Base-by-base conservation (phyloP, 352 stramenopile species). In the Globisporangium acanthophoron region DNA sequence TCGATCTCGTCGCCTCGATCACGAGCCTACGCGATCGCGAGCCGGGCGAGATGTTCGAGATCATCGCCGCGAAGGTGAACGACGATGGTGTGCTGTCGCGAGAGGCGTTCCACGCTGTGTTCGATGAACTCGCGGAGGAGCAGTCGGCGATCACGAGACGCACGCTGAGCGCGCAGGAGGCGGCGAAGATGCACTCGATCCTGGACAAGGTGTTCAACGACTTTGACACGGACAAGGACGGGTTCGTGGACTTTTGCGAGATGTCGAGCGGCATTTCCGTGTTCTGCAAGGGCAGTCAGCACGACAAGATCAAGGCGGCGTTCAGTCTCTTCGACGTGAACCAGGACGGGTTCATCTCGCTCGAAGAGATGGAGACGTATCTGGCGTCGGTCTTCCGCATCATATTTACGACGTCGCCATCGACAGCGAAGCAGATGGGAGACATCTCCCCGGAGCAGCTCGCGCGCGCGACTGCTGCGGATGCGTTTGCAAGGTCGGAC, bases 311-410 rank as follows among this genome's bases (percentile, higher is more conserved):
- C 12, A 74, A 81, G 33, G 76, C 84, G 2, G 83, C 85, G 3
- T 96, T 96, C 50, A 77, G 73, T 35, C 66, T 97, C 12, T 96
- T 95, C 61, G 88, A 97, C 58, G 78, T 95, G 57, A 90, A 96
- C 55, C 77, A 89, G 59, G 87, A 97, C 40, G 85, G 86, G 0
- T 93, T 79, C 58, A 92, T 96, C 54, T 85, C 80, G 11, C 62
- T 63, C 8, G 71, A 88, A 45, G 87, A 96, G 62, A 92, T 96
- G 75, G 76, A 90, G 64, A 94, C 78, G 50, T 96, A 96, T 49
- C 62, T 96, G 45, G 64, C 78, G 11, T 94, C 83, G 0, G 85
- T 96, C 1, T 96, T 92, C 47, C 78, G 79, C 31, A 87, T 94
- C 43, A 66, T 96, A 27, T 94, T 88, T 54, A 83, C 80, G 41